phyloP scores from a whole-genome alignment of 78 protist genomes.

The Capsaspora owczarzaki region DNA sequence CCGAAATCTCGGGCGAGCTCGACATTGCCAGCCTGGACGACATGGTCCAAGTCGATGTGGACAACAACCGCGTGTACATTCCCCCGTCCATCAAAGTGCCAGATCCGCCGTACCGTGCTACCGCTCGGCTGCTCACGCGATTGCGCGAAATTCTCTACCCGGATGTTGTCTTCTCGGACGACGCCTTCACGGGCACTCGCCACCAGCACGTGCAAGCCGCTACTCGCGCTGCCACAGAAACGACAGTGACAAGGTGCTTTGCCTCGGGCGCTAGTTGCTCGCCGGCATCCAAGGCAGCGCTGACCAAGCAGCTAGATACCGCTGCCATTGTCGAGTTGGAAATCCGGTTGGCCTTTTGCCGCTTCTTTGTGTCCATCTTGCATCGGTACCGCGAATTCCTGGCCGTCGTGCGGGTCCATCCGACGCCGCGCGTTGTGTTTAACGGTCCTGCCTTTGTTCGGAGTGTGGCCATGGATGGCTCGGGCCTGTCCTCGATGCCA shows the following conservation, averaged over 20 bases:
- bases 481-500: no score
- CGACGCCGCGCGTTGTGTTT: not conserved
- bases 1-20: not conserved
- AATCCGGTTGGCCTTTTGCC: not conserved
- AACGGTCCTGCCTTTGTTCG: not conserved
- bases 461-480: no score
- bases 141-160: not conserved
- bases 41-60: not conserved
- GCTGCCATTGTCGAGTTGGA: not conserved
- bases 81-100: not conserved
- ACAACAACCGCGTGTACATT: not conserved
- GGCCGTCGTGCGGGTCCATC: not conserved
- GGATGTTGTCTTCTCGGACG: not conserved
- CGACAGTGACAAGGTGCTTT: no score
- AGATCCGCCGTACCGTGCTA: not conserved
- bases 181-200: not conserved
- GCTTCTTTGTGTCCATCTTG: not conserved
- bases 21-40: not conserved
- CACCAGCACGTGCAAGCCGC: not conserved
- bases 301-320: not conserved
- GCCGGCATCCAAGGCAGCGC: no score
- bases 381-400: not conserved
- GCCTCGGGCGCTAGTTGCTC: not conserved
- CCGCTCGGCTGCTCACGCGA: not conserved
- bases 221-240: no score